These are phyloP conservation scores for Cryptococcus sp. DNA, from an alignment of 1,284 basidiomycete genomes.

Conservation along the genomic window DNA sequence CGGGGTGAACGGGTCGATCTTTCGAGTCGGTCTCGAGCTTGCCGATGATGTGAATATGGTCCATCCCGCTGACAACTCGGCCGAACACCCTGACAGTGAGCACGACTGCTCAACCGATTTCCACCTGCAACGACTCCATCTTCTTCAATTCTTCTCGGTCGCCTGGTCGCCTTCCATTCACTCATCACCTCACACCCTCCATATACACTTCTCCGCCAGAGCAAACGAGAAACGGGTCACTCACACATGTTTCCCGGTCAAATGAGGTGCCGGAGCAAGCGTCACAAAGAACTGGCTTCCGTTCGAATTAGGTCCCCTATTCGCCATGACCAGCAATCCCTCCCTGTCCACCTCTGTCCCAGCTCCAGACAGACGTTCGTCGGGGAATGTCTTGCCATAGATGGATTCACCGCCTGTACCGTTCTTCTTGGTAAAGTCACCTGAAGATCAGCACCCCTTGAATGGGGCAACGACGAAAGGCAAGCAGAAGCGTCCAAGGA, in stretches of 20 bases:
- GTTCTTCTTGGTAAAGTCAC: constrained; percentile 55
- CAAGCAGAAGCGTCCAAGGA: no score
- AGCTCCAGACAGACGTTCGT: constrained; percentile 41
- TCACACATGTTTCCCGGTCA: constrained; percentile 50
- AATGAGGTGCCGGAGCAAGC: constrained; percentile 41
- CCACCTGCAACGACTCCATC: background rate
- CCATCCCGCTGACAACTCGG: constrained; percentile 48
- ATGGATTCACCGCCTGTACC: constrained; percentile 52
- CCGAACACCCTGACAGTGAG: constrained; percentile 45
- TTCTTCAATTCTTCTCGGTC: background rate
- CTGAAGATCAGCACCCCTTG: no score
- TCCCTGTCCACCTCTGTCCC: constrained; percentile 42
- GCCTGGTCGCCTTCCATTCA: background rate
- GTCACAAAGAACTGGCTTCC: constrained; percentile 52
- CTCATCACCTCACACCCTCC: no score
- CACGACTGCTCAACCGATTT: background rate
- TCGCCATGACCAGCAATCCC: constrained; percentile 57
- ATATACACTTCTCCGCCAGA: no score
- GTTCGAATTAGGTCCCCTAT: constrained; percentile 57
- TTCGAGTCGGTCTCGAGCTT: constrained; percentile 44
- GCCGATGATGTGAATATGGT: constrained; percentile 49
- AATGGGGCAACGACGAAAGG: no score
- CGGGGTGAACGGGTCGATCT: constrained; percentile 60
- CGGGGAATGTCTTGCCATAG: constrained; percentile 44
- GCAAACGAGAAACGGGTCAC: no score